Evolutionary conservation across 1,284 basidiomycete species (phyloP).

Genomic region (Anthracocystis walkeri): DNA sequence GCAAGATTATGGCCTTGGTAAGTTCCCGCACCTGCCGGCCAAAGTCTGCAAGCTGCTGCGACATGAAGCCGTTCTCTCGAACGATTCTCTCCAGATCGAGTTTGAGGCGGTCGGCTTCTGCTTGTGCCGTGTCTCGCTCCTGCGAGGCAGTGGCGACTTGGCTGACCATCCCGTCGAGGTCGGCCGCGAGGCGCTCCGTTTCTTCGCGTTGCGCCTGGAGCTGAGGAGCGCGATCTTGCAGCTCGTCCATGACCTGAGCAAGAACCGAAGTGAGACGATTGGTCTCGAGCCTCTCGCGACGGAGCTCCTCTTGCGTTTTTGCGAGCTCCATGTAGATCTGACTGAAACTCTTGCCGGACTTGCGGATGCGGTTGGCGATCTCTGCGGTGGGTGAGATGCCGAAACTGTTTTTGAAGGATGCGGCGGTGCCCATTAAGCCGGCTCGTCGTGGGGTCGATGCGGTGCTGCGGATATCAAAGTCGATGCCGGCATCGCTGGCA

Average conservation of each 20-base stretch:
- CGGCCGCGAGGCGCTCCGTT: conserved; percentile 54
- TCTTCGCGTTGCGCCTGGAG: conserved; percentile 67
- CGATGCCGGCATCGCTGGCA: conserved; percentile 31
- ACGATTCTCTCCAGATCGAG: conserved; percentile 72
- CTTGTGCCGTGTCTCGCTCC: conserved; percentile 66
- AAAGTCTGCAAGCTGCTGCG: conserved; percentile 80
- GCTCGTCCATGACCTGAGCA: conserved; percentile 64
- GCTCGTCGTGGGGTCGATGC: conserved; percentile 35
- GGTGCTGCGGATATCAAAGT: conserved; percentile 35
- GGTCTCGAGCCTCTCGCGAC: conserved; percentile 74
- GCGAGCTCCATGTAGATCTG: conserved; percentile 90
- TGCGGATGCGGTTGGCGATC: conserved; percentile 74
- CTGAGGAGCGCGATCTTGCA: conserved; percentile 62
- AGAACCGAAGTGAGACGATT: conserved; percentile 59
- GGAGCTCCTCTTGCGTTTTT: conserved; percentile 83
- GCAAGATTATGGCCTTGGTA: conserved; percentile 81
- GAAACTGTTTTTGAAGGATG: conserved; percentile 45
- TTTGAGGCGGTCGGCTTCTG: conserved; percentile 76
- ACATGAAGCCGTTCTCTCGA: conserved; percentile 80
- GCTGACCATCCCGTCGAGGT: conserved; percentile 52
- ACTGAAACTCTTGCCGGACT: conserved; percentile 82
- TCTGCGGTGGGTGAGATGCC: conserved; percentile 78
- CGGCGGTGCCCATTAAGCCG: conserved; percentile 35
- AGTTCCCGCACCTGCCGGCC: conserved; percentile 85
- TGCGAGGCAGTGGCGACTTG: conserved; percentile 51